phyloP scores from a whole-genome alignment of 164 flowering plant genomes.

The Nelumbo lutea region DNA sequence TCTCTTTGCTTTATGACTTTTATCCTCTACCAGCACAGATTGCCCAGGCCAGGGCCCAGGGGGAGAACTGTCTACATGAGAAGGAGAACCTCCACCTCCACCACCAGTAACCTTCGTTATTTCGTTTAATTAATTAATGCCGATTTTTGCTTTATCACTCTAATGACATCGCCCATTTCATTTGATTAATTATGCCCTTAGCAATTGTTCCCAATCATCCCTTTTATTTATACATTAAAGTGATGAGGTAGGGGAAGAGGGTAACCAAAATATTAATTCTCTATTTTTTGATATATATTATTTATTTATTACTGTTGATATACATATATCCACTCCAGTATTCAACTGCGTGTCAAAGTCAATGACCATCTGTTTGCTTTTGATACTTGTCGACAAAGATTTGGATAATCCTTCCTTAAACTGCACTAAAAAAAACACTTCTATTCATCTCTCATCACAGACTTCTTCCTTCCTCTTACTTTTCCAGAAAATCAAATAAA shows the following conservation, averaged over 20 bases:
- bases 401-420: neutral
- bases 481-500: no score
- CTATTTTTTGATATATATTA: neutral
- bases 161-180: neutral
- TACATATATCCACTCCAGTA: no score
- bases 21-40: no score
- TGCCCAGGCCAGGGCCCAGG: no score
- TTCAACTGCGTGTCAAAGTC: slow-evolving; percentile 3
- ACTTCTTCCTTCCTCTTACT: no score
- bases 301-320: neutral
- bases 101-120: neutral
- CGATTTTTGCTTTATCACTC: neutral
- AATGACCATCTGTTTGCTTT: slow-evolving; percentile 14
- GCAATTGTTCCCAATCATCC: slow-evolving; percentile 11
- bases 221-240: neutral
- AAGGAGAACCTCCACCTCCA: slow-evolving; percentile 1
- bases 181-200: slow-evolving; percentile 3
- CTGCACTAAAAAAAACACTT: neutral
- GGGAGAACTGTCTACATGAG: no score
- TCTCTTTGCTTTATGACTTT: no score
- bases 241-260: neutral
- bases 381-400: slow-evolving; percentile 16
- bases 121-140: neutral
- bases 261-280: neutral
- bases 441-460: neutral